These are phyloP conservation scores for Ophiocordyceps camponoti-leonardi DNA, from an alignment of 2,329 filamentous ascomycete species.

Conservation along the genomic window DNA sequence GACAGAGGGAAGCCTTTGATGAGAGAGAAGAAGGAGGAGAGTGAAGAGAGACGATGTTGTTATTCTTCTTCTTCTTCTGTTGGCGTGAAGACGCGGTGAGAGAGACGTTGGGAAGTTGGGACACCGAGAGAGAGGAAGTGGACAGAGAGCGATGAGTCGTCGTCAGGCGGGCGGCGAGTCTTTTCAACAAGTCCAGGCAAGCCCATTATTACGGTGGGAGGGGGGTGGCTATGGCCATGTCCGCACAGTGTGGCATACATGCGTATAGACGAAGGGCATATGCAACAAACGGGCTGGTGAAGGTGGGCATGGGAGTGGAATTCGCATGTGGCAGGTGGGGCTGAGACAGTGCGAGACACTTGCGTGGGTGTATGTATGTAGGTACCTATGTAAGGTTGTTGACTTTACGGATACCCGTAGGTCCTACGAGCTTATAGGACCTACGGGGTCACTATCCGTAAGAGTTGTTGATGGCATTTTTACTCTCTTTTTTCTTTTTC, in stretches of 20 bases:
- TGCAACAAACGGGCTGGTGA: background rate
- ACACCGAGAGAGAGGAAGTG: too few relatives aligned
- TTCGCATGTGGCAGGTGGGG: conserved; percentile 3
- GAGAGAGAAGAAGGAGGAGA: background rate
- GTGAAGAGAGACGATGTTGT: too few relatives aligned
- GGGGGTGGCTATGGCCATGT: background rate
- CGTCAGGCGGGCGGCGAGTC: background rate
- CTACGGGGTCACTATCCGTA: too few relatives aligned
- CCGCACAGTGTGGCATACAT: background rate
- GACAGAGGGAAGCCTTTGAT: background rate
- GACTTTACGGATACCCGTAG: too few relatives aligned
- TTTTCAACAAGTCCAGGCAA: background rate
- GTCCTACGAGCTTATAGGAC: too few relatives aligned
- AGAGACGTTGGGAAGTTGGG: background rate
- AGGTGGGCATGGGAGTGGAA: background rate
- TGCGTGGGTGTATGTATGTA: too few relatives aligned
- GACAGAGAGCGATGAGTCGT: too few relatives aligned
- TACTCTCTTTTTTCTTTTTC: too few relatives aligned
- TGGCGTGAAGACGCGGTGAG: background rate
- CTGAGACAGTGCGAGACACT: conserved; percentile 1
- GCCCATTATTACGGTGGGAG: too few relatives aligned
- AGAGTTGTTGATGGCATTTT: background rate
- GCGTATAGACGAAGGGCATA: background rate
- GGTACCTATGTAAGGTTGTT: too few relatives aligned
- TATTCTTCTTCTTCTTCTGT: too few relatives aligned